These are phyloP conservation scores for Metschnikowia aberdeeniae DNA, from an alignment of 805 yeast species.

Conservation along the genomic window DNA sequence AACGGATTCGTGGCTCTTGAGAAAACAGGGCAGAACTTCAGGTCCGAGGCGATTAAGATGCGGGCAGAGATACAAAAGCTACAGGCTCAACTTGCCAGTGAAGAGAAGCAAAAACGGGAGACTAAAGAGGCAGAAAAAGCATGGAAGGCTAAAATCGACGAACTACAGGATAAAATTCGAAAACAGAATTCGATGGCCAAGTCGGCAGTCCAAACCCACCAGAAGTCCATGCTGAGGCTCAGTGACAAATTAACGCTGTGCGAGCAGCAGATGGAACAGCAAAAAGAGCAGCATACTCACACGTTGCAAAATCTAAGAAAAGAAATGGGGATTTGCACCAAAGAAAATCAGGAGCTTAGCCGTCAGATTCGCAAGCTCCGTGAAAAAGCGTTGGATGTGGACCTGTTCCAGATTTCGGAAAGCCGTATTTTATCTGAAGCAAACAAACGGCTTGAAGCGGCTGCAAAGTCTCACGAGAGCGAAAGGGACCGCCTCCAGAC, in stretches of 20 bases:
- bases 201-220: not conserved
- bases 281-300: not conserved
- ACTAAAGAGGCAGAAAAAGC: not conserved
- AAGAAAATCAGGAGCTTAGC: slow-evolving; percentile 6
- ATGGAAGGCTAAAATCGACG: not conserved
- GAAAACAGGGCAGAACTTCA: not conserved
- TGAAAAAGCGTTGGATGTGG: slow-evolving; percentile 5
- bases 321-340: not conserved
- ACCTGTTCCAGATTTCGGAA: slow-evolving; percentile 9
- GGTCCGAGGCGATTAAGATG: slow-evolving; percentile 1
- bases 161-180: not conserved
- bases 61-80: not conserved
- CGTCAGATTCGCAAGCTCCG: slow-evolving; percentile 4
- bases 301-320: not conserved
- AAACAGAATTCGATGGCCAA: not conserved
- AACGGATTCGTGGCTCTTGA: slow-evolving; percentile 8
- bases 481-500: not conserved
- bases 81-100: not conserved
- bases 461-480: not conserved
- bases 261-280: slow-evolving; percentile 3
- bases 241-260: not conserved
- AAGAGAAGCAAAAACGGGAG: not conserved
- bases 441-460: not conserved
- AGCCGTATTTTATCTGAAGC: slow-evolving; percentile 3
- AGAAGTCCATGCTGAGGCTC: not conserved